Evolutionary conservation across 2,329 filamentous ascomycete species (phyloP), one percentile per base, ranked within the genome.

Genomic region (Hyphodiscus sp.): DNA sequence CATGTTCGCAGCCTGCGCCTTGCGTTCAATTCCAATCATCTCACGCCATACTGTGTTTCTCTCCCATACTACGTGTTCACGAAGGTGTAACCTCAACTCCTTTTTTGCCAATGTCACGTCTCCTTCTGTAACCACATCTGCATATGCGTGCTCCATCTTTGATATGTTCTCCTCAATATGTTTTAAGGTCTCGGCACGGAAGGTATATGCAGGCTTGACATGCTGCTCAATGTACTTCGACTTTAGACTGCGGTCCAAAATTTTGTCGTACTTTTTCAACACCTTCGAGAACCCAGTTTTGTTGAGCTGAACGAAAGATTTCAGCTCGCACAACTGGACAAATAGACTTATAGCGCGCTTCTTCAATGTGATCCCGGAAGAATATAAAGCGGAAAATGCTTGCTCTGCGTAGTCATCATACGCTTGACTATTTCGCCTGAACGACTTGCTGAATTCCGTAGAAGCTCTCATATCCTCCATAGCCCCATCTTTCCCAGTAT

Each of bases 61-160:
- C 70, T 99, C 95, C 95, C 94, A 99, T 0, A 97, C 92, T 19
- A 99, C 91, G 69, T 99, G 94, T 71, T 99, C 95, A 53, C 94
- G 80, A 23, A 99, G 79, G 67, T 99, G 91, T 29, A 96, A 82
- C 51, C 94, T 82, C 53, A 99, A 76, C 67, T 97, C 94, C 61
- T 89, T 86, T 65, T 85, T 89, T 4, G 94, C 91, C 13, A 87
- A 74, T 6, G 80, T 76, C 2, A 87, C 72, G 65, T 99, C 89
- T 29, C 91, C 91, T 43, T 86, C 82, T 0, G 91, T 95, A 51
- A 95, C 87, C 18, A 96, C 76, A 23, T 86, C 80, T 1, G 91
- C 84, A 67, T 96, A 99, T 1, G 86, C 80, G 47, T 80, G 71
- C 69, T 97, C 94, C 67, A 96, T 83, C 59, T 82, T 80, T 29